These are phyloP conservation scores for Boletales sp. DNA, from an alignment of 768 basidiomycete species.

Conservation along the genomic window DNA sequence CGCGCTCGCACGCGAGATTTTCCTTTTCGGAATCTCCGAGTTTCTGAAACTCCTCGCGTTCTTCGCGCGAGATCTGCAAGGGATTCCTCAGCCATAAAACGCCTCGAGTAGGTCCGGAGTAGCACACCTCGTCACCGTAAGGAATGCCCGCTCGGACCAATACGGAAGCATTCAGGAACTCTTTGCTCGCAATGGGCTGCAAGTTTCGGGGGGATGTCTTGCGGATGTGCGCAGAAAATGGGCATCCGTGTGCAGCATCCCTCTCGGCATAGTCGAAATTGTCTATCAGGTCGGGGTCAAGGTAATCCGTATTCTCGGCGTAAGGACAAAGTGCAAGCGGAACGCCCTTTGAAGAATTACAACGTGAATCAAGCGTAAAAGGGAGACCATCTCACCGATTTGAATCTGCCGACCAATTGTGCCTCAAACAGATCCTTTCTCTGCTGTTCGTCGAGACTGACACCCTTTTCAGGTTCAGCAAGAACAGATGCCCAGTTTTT, in stretches of 20 bases:
- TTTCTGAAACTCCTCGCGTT: not conserved
- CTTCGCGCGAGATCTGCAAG: conserved; percentile 5
- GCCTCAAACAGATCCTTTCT: conserved; percentile 21
- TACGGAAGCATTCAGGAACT: conserved; percentile 17
- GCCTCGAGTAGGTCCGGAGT: too few relatives aligned
- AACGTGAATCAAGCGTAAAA: too few relatives aligned
- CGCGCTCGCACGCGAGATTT: not conserved
- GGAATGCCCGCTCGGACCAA: conserved; percentile 35
- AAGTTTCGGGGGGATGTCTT: conserved; percentile 43
- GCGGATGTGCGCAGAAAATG: conserved; percentile 47
- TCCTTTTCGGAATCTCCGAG: not conserved
- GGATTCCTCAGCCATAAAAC: not conserved
- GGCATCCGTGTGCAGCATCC: conserved; percentile 23
- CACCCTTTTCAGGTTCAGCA: conserved; percentile 1
- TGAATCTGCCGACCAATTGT: conserved; percentile 46
- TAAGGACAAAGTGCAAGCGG: conserved; percentile 45
- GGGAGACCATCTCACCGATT: conserved; percentile 33
- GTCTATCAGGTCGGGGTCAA: conserved; percentile 41
- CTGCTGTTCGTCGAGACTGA: conserved; percentile 17
- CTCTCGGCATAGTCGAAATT: conserved; percentile 32
- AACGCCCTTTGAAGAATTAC: conserved; percentile 19
- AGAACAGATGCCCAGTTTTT: conserved; percentile 37
- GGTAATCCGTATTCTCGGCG: conserved; percentile 37
- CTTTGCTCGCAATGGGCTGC: conserved; percentile 16
- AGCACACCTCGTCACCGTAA: conserved; percentile 28